Base-by-base conservation (phyloP, 768 basidiomycete genomes). In the Kwoniella bestiolae region DNA sequence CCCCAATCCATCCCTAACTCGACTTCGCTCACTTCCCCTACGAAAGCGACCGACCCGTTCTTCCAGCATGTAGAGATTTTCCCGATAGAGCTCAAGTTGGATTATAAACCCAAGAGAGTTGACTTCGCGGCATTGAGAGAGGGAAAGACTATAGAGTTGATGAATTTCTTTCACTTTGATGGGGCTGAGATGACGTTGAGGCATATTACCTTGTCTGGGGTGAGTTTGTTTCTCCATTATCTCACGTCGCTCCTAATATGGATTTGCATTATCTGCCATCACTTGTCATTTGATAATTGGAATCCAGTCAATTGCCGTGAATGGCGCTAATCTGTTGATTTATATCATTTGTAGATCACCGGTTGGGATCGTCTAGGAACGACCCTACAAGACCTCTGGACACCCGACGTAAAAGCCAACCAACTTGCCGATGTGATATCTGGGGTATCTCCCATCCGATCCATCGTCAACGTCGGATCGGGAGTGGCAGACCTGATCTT, bases 141-240 rank as follows among this genome's bases (percentile, higher is more conserved):
- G 66, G 96, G 96, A 14, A 87, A 86, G 80, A 94, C 93, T 0
- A 95, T 95, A 66, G 96, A 99, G 77, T 82, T 99, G 50, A 98
- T 99, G 95, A 99, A 99, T 79, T 98, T 99, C 81, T 99, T 99
- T 89, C 94, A 98, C 82, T 99, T 98, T 70, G 96, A 98, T 73
- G 94, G 92, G 0, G 91, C 95, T 3, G 96, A 97, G 81, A 98
- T 99, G 93, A 96, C 94, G 0, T 81, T 99, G 57, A 85, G 96
- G 62, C 94, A 96, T 75, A 89, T 98, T 68, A 92, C 91, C 18
- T 79, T 98, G 32, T 87, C 89, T 65, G 96, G 96, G 31, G 94
- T 97, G 79, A 76, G 92, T 85, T 14, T 14, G 14, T 5, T 14
- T 3, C 14, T 38, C 4, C 46, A n/a, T n/a, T 47, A n/a, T 21